A percentile compares a stretch with the other conserved stretches of the same genome.
These are phyloP conservation scores for Cordyceps cicadae DNA, from an alignment of 2,329 filamentous ascomycete genomes.

Conservation along the genomic window DNA sequence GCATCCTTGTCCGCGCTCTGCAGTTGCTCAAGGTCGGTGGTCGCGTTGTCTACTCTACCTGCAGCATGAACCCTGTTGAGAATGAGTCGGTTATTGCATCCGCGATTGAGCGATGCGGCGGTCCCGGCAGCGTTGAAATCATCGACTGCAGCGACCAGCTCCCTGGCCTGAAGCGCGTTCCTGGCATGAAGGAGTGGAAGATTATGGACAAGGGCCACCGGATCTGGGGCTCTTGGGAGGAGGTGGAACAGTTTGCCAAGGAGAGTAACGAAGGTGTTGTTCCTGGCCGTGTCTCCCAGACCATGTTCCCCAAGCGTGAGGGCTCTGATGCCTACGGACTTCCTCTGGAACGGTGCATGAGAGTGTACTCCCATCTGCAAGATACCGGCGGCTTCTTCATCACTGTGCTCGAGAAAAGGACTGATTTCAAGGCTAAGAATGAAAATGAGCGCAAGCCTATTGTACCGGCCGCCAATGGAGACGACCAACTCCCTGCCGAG, in stretches of 20 bases:
- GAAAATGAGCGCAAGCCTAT: conserved; percentile 47
- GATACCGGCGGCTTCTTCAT: conserved; percentile 98
- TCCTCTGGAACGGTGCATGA: conserved; percentile 82
- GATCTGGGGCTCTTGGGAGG: conserved; percentile 73
- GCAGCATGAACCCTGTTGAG: conserved; percentile 97
- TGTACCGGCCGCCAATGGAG: conserved; percentile 1
- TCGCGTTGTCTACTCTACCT: conserved; percentile 93
- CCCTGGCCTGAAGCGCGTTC: conserved; percentile 63
- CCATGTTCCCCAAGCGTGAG: conserved; percentile 70
- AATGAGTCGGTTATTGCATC: conserved; percentile 87
- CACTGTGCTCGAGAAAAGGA: conserved; percentile 83
- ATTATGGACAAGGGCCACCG: conserved; percentile 81
- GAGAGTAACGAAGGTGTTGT: conserved; percentile 43
- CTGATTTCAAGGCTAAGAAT: conserved; percentile 71
- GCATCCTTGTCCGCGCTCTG: conserved; percentile 83
- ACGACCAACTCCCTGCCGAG: conserved; percentile 17
- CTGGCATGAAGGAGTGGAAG: conserved; percentile 76
- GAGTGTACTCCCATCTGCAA: conserved; percentile 90
- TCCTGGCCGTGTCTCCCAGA: conserved; percentile 63
- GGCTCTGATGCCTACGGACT: conserved; percentile 50
- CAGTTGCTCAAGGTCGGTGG: conserved; percentile 96
- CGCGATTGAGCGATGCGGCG: conserved; percentile 85
- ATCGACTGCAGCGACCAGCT: conserved; percentile 75
- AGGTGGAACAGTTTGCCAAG: conserved; percentile 63
- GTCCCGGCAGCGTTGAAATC: conserved; percentile 69